phyloP scores from a whole-genome alignment of 1,284 basidiomycete species.

The Salmacisia buchloeana region DNA sequence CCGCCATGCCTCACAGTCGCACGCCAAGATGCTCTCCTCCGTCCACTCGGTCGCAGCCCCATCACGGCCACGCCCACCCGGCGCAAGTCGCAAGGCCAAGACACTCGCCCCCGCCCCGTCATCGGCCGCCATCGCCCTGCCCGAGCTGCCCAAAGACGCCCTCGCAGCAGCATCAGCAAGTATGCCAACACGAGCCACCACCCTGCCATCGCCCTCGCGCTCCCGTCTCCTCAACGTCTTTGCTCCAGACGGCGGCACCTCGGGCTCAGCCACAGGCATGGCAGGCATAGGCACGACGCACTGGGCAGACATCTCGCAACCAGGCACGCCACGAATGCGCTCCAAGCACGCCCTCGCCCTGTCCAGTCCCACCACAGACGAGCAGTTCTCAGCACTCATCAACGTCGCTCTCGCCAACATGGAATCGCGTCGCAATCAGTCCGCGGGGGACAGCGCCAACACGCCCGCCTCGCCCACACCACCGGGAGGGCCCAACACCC shows the following conservation, averaged over 20 bases:
- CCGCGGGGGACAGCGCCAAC: neutral
- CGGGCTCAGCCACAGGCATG: neutral
- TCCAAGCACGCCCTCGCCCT: neutral
- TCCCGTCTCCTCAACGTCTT: constrained; percentile 4
- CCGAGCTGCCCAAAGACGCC: neutral
- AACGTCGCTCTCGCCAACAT: constrained; percentile 5
- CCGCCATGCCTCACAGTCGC: too few relatives aligned
- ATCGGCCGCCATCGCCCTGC: neutral
- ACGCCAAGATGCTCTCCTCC: neutral
- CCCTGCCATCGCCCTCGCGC: neutral
- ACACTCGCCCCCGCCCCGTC: neutral
- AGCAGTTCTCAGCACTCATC: neutral
- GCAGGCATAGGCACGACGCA: too few relatives aligned
- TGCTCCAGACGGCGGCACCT: neutral
- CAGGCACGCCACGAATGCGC: neutral
- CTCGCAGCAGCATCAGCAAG: neutral
- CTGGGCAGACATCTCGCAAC: too few relatives aligned
- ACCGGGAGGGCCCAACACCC: too few relatives aligned
- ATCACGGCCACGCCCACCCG: neutral
- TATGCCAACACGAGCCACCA: neutral
- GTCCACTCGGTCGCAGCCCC: neutral
- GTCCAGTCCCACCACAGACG: neutral
- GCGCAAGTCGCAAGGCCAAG: constrained; percentile 5
- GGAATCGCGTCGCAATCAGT: neutral
- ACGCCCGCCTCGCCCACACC: neutral